Evolutionary conservation across 2,329 filamentous ascomycete species (phyloP).

Genomic region (Aspergillus sp.): DNA sequence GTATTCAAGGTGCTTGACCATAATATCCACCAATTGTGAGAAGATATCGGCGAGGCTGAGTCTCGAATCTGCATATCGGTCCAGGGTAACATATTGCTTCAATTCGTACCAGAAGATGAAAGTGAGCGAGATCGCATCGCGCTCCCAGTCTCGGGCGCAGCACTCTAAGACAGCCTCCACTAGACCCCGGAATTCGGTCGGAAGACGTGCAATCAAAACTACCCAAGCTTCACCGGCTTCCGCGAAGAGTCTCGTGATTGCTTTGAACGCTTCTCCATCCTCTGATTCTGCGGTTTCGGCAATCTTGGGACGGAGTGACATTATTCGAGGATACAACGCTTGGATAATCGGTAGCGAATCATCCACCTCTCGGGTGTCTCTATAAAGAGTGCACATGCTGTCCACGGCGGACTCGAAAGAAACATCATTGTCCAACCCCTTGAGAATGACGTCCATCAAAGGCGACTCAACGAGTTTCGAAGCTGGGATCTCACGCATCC

Average conservation of each 20-base stretch:
- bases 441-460: constrained; percentile 74
- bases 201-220: constrained; percentile 80
- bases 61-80: constrained; percentile 80
- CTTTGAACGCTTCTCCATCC: constrained; percentile 80
- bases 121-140: constrained; percentile 87
- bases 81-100: constrained; percentile 90
- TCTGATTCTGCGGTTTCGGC: constrained; percentile 70
- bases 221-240: constrained; percentile 95
- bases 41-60: constrained; percentile 75
- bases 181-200: constrained; percentile 72
- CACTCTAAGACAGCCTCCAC: constrained; percentile 93
- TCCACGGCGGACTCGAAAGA: constrained; percentile 87
- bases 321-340: constrained; percentile 72
- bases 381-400: constrained; percentile 85
- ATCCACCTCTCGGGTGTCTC: constrained; percentile 89
- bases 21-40: constrained; percentile 83
- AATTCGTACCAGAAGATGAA: constrained; percentile 98
- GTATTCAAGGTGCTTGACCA: constrained; percentile 86
- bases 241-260: constrained; percentile 82
- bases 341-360: constrained; percentile 80
- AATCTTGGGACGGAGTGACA: constrained; percentile 73
- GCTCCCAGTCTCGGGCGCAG: constrained; percentile 77
- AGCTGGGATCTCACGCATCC: constrained; percentile 89
- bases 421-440: constrained; percentile 67
- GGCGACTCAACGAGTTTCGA: constrained; percentile 79